Percentiles rank a stretch among this genome's conserved stretches.
Evolutionary conservation across 441 rosid genomes (phyloP).

Genomic region (Corymbia citriodora): DNA sequence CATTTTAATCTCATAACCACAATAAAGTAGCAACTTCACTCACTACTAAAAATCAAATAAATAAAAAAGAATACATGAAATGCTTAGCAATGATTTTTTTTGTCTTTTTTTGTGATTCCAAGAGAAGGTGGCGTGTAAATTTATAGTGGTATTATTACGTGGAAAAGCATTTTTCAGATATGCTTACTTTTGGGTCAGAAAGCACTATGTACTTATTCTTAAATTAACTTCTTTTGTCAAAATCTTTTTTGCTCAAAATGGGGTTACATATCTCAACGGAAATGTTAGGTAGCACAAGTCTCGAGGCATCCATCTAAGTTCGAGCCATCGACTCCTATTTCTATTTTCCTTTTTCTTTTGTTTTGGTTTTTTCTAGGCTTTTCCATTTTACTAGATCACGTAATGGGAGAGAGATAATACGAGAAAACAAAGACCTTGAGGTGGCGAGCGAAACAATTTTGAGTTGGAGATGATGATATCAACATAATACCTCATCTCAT

Average conservation of each 20-base stretch:
- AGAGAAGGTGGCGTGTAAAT: not conserved
- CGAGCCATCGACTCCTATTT: not conserved
- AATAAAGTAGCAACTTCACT: not conserved
- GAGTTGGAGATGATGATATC: not conserved
- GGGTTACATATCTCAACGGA: not conserved
- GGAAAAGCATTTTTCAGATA: not conserved
- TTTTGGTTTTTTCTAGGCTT: not conserved
- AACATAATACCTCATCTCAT: not conserved
- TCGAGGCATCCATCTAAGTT: not conserved
- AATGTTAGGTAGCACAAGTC: not conserved
- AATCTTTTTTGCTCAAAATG: not conserved
- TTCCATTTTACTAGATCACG: not conserved
- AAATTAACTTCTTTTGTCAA: not conserved
- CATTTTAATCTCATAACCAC: not conserved
- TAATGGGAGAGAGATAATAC: not conserved
- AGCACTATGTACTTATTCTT: not conserved
- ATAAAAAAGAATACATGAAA: not conserved
- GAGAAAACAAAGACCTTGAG: not conserved
- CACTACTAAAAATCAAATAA: not conserved
- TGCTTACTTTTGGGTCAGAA: not conserved
- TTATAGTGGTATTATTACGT: not conserved
- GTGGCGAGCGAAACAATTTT: not conserved
- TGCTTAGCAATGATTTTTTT: not conserved
- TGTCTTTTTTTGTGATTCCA: not conserved
- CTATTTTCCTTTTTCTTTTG: not conserved